Evolutionary conservation across 176 grass and related monocot genomes (phyloP).

Genomic region (Puya raimondii): DNA sequence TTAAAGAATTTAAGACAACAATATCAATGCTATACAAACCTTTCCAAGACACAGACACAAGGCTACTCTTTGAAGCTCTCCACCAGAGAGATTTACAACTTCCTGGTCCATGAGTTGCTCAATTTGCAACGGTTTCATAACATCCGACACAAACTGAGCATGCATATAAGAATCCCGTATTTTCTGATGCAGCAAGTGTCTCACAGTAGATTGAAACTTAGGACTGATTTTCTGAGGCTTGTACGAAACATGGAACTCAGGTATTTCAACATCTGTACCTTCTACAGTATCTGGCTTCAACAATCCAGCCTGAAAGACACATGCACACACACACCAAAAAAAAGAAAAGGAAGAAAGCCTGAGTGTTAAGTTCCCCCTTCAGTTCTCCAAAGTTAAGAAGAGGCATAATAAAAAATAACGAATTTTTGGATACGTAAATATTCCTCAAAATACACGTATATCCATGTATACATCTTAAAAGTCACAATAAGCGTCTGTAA

Average conservation of each 20-base stretch:
- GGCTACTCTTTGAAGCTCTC: slow-evolving; percentile 93
- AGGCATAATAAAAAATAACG: too few species aligned
- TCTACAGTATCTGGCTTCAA: slow-evolving; percentile 72
- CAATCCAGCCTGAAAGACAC: slow-evolving; percentile 47
- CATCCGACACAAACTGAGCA: slow-evolving; percentile 82
- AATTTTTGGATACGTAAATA: too few species aligned
- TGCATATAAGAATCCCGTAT: slow-evolving; percentile 88
- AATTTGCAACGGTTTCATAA: slow-evolving; percentile 97
- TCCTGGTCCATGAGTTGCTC: slow-evolving; percentile 90
- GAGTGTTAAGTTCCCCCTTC: too few species aligned
- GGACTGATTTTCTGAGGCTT: slow-evolving; percentile 93
- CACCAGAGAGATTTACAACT: slow-evolving; percentile 91
- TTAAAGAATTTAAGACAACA: background rate
- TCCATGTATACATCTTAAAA: too few species aligned
- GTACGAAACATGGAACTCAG: slow-evolving; percentile 94
- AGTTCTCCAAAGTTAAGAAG: too few species aligned
- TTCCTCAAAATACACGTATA: too few species aligned
- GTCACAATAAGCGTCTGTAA: too few species aligned
- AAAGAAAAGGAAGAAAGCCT: background rate
- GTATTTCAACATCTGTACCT: slow-evolving; percentile 67
- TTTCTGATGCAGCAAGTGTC: slow-evolving; percentile 73
- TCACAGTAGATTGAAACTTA: slow-evolving; percentile 63
- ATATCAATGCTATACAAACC: slow-evolving; percentile 27
- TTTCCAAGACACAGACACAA: slow-evolving; percentile 93
- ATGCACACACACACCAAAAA: background rate